phyloP scores from a whole-genome alignment of 441 rosid species.

The Croton laevigatus region DNA sequence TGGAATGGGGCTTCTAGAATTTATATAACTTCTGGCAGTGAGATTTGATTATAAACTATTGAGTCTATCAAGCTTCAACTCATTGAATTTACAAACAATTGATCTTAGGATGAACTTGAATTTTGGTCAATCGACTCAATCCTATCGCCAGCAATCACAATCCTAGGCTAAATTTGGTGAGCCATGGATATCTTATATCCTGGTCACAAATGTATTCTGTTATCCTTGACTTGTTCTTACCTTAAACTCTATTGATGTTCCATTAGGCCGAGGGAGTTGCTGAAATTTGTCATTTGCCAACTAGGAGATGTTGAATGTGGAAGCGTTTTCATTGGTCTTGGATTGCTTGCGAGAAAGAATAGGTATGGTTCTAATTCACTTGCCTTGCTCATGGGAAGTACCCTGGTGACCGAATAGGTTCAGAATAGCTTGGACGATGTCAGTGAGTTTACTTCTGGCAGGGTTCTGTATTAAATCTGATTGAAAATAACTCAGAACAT shows the following conservation, averaged over 20 bases:
- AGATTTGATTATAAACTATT: background rate
- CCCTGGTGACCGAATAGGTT: background rate
- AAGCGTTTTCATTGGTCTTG: constrained; percentile 21
- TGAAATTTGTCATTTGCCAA: constrained; percentile 19
- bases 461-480: constrained; percentile 4
- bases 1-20: background rate
- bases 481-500: background rate
- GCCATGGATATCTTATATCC: background rate
- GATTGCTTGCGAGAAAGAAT: constrained; percentile 21
- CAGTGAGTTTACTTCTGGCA: constrained; percentile 12
- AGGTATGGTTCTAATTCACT: constrained; percentile 21
- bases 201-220: constrained; percentile 9
- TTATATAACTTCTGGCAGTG: too few species aligned
- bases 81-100: constrained; percentile 2
- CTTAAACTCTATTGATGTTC: constrained; percentile 19
- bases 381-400: constrained; percentile 14
- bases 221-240: constrained; percentile 11
- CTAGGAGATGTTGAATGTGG: constrained; percentile 21
- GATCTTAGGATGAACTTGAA: constrained; percentile 6
- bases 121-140: background rate
- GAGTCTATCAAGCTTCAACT: constrained; percentile 15
- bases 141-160: background rate
- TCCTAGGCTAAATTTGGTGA: constrained; percentile 1
- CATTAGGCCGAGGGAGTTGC: constrained; percentile 22
- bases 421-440: constrained; percentile 1